Evolutionary conservation across 179 eudicot genomes (phyloP).

Genomic region (Corrigiola litoralis): DNA sequence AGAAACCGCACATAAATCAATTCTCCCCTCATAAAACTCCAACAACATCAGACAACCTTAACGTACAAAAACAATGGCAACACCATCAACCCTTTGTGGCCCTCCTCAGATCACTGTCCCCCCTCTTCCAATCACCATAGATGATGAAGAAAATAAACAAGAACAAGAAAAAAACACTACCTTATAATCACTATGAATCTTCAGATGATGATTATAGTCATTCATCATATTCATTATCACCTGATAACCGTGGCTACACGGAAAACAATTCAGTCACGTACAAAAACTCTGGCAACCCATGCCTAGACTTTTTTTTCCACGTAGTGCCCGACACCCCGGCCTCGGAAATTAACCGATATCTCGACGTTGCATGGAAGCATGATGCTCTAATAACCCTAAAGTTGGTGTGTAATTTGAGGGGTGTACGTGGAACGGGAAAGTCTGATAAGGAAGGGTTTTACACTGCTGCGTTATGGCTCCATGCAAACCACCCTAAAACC

Average conservation of each 20-base stretch:
- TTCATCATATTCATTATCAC: neutral
- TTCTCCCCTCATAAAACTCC: too few relatives aligned
- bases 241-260: slow-evolving; percentile 7
- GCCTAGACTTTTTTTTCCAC: slow-evolving; percentile 41
- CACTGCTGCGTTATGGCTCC: slow-evolving; percentile 45
- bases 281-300: slow-evolving; percentile 27
- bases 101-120: slow-evolving; percentile 4
- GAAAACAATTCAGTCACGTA: slow-evolving; percentile 25
- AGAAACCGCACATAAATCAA: too few relatives aligned
- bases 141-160: neutral
- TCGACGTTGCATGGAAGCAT: slow-evolving; percentile 28
- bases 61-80: neutral
- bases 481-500: slow-evolving; percentile 39
- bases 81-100: neutral
- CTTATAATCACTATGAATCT: neutral
- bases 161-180: neutral
- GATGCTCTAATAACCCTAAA: slow-evolving; percentile 40
- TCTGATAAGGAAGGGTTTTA: slow-evolving; percentile 46
- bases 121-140: neutral
- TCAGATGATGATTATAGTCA: too few relatives aligned
- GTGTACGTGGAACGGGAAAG: slow-evolving; percentile 53
- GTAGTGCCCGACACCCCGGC: slow-evolving; percentile 30
- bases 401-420: slow-evolving; percentile 42
- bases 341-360: neutral
- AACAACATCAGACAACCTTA: too few relatives aligned